Evolutionary conservation across 345 rosid genomes (phyloP), one percentile per base, ranked within the genome.

Genomic region (Garcia nutans): DNA sequence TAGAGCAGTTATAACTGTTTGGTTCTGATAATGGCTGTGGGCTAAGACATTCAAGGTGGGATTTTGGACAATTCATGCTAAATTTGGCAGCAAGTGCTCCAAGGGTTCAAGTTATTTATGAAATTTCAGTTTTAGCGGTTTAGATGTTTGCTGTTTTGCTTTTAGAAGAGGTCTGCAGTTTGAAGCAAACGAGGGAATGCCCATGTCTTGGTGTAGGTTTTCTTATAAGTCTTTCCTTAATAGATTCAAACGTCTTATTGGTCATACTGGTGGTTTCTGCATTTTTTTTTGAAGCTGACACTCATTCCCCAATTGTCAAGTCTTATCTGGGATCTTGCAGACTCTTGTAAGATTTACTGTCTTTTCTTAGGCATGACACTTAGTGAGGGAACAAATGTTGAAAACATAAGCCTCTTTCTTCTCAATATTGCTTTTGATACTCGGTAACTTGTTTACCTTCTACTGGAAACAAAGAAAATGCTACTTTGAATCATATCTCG

Each of bases 81-180:
- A 24, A 16, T 74, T 31, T 15, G 60, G 31, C 60, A 10, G 33
- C 72, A 56, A 70, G 74, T 74, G 47, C 64, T 57, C 55, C 24
- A 42, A 37, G 76, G 64, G 65, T 68, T 68, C 71, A 57, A 44
- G 71, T 59, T 44, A 41, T 72, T 45, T 5, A 22, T 58, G n/a
- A 23, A 68, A n/a, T 28, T 65, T 7, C 12, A 71, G 47, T 58
- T 52, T 61, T 19, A 20, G 10, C 28, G 24, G 67, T 50, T 75
- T 44, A 33, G 49, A n/a, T 52, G 65, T 50, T 63, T 22, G 49
- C 60, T 54, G 63, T 73, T 77, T 72, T 60, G 23, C 47, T 65
- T 20, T 22, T 56, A 13, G 59, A 75, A 66, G 70, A 57, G n/a
- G 10, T 70, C 41, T 50, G 69, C 20, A 44, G 71, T 59, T 66